Conservation (phyloP, 2,329 filamentous ascomycete genomes). For the Aspergillus tubingensis region DNA sequence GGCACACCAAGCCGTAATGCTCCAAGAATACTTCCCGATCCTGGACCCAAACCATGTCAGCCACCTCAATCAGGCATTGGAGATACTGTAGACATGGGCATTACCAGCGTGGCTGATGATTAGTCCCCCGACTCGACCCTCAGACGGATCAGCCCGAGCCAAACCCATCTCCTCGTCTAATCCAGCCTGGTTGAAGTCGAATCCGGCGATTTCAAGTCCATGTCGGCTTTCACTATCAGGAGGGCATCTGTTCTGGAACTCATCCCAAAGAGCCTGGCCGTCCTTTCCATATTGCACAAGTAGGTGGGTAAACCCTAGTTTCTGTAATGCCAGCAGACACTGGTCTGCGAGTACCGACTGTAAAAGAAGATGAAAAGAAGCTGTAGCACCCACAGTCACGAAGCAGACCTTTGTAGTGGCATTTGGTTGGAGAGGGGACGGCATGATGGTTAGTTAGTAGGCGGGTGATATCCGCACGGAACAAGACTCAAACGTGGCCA, state of each 20-base stretch:
- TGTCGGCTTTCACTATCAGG: conserved; percentile 27
- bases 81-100: background rate
- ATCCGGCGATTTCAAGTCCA: conserved; percentile 59
- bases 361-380: conserved; percentile 74
- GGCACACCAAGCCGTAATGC: conserved; percentile 72
- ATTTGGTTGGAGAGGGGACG: conserved; percentile 8
- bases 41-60: conserved; percentile 48
- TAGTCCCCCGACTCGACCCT: conserved; percentile 59
- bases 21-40: conserved; percentile 86
- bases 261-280: conserved; percentile 56
- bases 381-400: conserved; percentile 90
- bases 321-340: conserved; percentile 64
- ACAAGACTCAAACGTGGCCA: too few relatives aligned
- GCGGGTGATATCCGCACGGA: too few relatives aligned
- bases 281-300: conserved; percentile 79
- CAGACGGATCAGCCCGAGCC: conserved; percentile 48
- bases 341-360: conserved; percentile 61
- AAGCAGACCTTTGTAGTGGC: conserved; percentile 62
- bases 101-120: conserved; percentile 88
- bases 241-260: conserved; percentile 30
- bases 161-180: conserved; percentile 61
- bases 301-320: conserved; percentile 68
- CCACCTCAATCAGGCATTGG: background rate
- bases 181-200: conserved; percentile 65
- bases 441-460: conserved; percentile 11